Conservation (phyloP, 2,329 filamentous ascomycete genomes). For the Escovopsis weberi region DNA sequence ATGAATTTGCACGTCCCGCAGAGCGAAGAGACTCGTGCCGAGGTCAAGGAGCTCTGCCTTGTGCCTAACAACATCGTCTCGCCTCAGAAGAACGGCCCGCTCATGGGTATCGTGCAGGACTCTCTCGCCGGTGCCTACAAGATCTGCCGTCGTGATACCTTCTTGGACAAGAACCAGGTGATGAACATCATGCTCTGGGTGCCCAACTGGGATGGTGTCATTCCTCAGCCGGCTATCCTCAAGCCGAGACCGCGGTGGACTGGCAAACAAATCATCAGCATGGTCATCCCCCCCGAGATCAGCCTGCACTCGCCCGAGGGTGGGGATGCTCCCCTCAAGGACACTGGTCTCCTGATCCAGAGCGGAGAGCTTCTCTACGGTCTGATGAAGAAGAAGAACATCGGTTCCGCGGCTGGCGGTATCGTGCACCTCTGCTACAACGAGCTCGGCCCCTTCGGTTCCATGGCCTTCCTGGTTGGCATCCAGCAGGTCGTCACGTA, state of each 20-base stretch:
- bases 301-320: slow-evolving; percentile 59
- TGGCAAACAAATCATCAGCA: slow-evolving; percentile 91
- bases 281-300: slow-evolving; percentile 78
- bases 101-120: slow-evolving; percentile 99
- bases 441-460: slow-evolving; percentile 70
- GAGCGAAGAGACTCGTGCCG: slow-evolving; percentile 88
- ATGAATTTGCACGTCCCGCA: slow-evolving; percentile 99
- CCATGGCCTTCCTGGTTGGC: slow-evolving; percentile 92
- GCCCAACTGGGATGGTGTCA: slow-evolving; percentile 89
- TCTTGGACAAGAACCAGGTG: slow-evolving; percentile 77
- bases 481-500: slow-evolving; percentile 91
- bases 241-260: slow-evolving; percentile 93
- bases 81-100: slow-evolving; percentile 84
- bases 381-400: slow-evolving; percentile 81
- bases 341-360: slow-evolving; percentile 70
- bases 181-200: slow-evolving; percentile 99
- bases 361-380: slow-evolving; percentile 84
- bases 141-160: slow-evolving; percentile 82
- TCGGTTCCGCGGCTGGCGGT: slow-evolving; percentile 80
- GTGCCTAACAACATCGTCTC: slow-evolving; percentile 99
- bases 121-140: slow-evolving; percentile 95
- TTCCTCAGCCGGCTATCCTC: slow-evolving; percentile 84
- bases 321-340: slow-evolving; percentile 49
- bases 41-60: slow-evolving; percentile 87
- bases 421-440: slow-evolving; percentile 95